Percentiles rank a stretch among this genome's conserved stretches.
Evolutionary conservation across 2,329 filamentous ascomycete genomes (phyloP).

Genomic region (Pestalotiopsis sp.): DNA sequence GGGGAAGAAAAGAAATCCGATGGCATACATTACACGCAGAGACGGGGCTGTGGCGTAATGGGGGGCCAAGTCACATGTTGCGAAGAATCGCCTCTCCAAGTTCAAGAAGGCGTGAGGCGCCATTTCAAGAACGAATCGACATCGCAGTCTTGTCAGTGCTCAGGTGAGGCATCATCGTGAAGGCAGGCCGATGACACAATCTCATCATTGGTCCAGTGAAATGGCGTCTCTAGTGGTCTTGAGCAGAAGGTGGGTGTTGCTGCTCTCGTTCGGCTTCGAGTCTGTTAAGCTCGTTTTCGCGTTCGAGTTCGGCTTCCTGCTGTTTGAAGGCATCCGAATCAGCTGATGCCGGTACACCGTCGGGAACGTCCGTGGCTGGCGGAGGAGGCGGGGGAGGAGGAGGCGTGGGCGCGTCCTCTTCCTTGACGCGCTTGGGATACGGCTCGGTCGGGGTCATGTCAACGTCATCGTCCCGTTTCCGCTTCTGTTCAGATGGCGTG

Average conservation of each 20-base stretch:
- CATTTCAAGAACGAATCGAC: neutral
- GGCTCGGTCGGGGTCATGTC: slow-evolving; percentile 57
- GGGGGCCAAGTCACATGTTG: neutral
- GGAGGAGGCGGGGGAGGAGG: slow-evolving; percentile 55
- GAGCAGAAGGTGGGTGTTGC: neutral
- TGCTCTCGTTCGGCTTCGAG: slow-evolving; percentile 37
- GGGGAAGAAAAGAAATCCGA: neutral
- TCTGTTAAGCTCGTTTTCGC: slow-evolving; percentile 42
- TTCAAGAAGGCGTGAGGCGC: neutral
- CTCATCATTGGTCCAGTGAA: too few relatives aligned
- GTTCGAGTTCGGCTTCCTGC: slow-evolving; percentile 39
- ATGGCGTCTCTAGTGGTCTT: neutral
- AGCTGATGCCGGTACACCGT: slow-evolving; percentile 52
- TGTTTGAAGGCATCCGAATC: slow-evolving; percentile 48
- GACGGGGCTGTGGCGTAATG: neutral
- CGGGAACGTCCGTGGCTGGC: slow-evolving; percentile 50
- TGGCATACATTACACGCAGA: neutral
- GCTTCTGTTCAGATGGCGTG: slow-evolving; percentile 59
- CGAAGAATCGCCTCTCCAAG: neutral
- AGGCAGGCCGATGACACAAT: too few relatives aligned
- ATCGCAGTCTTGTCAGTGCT: neutral
- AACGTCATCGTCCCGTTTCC: slow-evolving; percentile 60
- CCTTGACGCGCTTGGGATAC: slow-evolving; percentile 55
- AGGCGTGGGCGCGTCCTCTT: slow-evolving; percentile 48
- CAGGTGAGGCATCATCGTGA: neutral